Evolutionary conservation across 1,139 yeast species (phyloP), one percentile per base, ranked within the genome.

Genomic region (Pichiaceae sp.): DNA sequence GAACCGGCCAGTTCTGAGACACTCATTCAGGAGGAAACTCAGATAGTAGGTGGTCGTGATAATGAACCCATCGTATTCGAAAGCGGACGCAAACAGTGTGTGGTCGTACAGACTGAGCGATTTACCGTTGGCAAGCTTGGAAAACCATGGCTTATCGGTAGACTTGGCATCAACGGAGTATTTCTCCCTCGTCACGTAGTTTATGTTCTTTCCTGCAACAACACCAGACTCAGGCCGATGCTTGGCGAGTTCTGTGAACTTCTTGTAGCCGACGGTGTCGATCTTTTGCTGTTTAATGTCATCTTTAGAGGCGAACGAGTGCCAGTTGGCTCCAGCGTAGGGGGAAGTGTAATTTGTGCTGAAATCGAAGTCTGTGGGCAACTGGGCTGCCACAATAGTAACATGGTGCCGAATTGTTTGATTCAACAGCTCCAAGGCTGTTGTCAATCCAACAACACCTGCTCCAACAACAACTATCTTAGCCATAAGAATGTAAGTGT

Each of bases 271-370:
- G 6, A 59, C 52, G 15, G 48, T 48, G 45, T 74, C 81, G 37
- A 52, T 48, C 12, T 52, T 46, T 44, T 68, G 70, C 34, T 63
- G 53, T 14, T 38, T 45, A 1, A 34, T 39, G 29, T 68, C 70
- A 4, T 59, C 59, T 1, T 46, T 40, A 2, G 41, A 40, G 1
- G 72, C 72, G 53, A 68, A 67, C 4, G 72, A 65, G 32, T 61
- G 63, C 74, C 75, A 81, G 56, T 82, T 87, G 2, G 91, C 93
- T 3, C 93, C 93, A 0, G 91, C 91, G 78, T 83, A 77, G 4
- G 80, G 75, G 0, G 86, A 78, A 3, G 91, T 78, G 49, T 78
- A 81, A 29, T 64, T 60, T 2, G 70, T 36, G 7, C 58, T 58
- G 29, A 62, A 53, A 34, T 64, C 56, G 33, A 62, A 66, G 47